phyloP scores from a whole-genome alignment of 2,329 filamentous ascomycete genomes.

The Calonectria leucothoes region DNA sequence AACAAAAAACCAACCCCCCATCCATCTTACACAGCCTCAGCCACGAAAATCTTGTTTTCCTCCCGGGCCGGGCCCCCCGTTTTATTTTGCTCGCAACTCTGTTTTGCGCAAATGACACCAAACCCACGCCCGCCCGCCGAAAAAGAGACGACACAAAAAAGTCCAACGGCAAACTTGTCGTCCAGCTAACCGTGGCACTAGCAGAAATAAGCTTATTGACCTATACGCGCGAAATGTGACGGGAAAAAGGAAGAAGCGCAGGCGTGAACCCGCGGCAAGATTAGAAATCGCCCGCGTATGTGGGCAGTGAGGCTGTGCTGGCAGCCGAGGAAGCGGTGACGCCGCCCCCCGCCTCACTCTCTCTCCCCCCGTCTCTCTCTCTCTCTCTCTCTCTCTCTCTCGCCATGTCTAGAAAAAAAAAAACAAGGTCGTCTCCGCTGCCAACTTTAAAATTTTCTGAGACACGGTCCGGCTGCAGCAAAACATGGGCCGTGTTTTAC shows the following conservation, averaged over 20 bases:
- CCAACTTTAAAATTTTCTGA: background rate
- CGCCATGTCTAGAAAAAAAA: background rate
- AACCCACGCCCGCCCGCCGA: background rate
- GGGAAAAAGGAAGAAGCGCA: background rate
- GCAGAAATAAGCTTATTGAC: constrained; percentile 12
- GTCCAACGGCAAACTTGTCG: too few species aligned
- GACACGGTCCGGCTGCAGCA: constrained; percentile 2
- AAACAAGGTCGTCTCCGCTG: background rate
- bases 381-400: background rate
- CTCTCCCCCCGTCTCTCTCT: background rate
- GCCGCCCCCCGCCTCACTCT: background rate
- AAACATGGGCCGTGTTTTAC: constrained; percentile 1
- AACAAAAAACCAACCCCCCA: background rate
- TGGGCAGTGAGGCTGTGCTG: constrained; percentile 15
- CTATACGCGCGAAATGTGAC: background rate
- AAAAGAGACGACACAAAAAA: too few species aligned
- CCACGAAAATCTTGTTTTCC: background rate
- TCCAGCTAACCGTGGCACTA: constrained; percentile 8
- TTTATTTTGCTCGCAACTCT: background rate
- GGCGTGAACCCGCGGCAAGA: background rate
- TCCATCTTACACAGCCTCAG: background rate
- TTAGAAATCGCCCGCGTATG: background rate
- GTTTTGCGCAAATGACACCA: background rate
- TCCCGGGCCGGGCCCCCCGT: background rate
- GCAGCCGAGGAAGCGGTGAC: background rate